phyloP scores from a whole-genome alignment of 2,329 filamentous ascomycete species.

The Volutella citrinella region DNA sequence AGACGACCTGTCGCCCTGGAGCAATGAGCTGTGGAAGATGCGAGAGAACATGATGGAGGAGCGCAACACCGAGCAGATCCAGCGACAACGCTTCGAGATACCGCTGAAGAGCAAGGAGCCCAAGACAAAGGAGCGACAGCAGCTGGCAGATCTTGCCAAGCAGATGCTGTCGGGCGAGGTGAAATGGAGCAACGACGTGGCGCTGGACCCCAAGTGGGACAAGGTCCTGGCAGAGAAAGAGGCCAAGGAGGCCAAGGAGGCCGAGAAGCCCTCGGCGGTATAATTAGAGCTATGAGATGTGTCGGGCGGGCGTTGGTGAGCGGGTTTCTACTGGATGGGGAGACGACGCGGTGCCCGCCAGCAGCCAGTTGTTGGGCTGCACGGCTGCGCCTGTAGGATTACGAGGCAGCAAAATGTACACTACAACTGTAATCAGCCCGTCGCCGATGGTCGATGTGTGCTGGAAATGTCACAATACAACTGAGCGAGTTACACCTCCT shows the following conservation, averaged over 20 bases:
- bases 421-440: slow-evolving; percentile 28
- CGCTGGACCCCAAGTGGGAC: slow-evolving; percentile 48
- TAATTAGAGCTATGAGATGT: too few species aligned
- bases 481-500: slow-evolving; percentile 23
- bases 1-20: slow-evolving; percentile 60
- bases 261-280: too few species aligned
- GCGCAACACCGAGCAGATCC: slow-evolving; percentile 33
- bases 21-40: slow-evolving; percentile 55
- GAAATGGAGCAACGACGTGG: slow-evolving; percentile 54
- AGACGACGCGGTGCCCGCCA: slow-evolving; percentile 14
- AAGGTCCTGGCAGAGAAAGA: slow-evolving; percentile 25
- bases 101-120: slow-evolving; percentile 40
- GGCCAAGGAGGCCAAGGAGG: slow-evolving; percentile 21
- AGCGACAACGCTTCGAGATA: slow-evolving; percentile 32
- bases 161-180: slow-evolving; percentile 58
- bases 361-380: slow-evolving; percentile 6
- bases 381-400: slow-evolving; percentile 24
- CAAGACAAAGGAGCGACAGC: slow-evolving; percentile 38
- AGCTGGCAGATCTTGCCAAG: slow-evolving; percentile 62
- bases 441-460: slow-evolving; percentile 16
- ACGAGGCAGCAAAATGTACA: slow-evolving; percentile 29
- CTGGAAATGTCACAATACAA: slow-evolving; percentile 17
- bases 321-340: too few species aligned
- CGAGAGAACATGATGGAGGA: slow-evolving; percentile 46
- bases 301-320: too few species aligned